Base-by-base conservation (phyloP, 192 early-diverging fungal species). In the Haplosporangium gracile region DNA sequence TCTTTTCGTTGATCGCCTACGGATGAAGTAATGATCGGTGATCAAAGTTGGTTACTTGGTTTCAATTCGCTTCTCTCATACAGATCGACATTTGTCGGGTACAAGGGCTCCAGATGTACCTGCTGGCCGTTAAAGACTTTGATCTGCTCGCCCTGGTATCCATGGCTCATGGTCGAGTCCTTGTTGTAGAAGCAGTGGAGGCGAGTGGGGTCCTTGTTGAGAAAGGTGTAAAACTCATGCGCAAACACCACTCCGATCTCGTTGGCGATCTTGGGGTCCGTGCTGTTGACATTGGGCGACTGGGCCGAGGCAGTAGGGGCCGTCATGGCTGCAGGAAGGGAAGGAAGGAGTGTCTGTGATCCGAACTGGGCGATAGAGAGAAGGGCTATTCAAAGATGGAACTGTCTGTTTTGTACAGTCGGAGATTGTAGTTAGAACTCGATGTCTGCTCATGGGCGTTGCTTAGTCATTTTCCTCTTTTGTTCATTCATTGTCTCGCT, bases 151-250 rank as follows among this genome's bases (percentile, higher is more conserved):
- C 96, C 96, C 89, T 97, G 97, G 63, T 90, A 88, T 13, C 96
- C 97, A 85, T 96, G 94, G 73, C 95, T 90, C 81, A 93, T 94
- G 47, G 88, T 90, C 15, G 96, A 97, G 81, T 95, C 92, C 78
- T 94, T 94, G 88, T 92, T 94, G 90, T 97, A 98, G 85, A 97
- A 97, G 72, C 85, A 90, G 89, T 97, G 93, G 53, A 98, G 90
- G 53, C 91, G 88, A 38, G 91, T 51, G 42, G 97, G 97, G 8
- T 95, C 92, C 74, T 93, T 93, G 90, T 97, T 96, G 85, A 98
- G 90, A 82, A 96, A 94, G 57, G 95, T 97, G 90, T 98, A 98
- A 89, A 96, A 98, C 82, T 97, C 93, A 82, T 95, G 95, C 55
- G 96, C 97, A 92, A 98, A 98, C 80, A 95, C 90, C 95, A 95